Percentiles rank a stretch among this genome's conserved stretches.
phyloP scores from a whole-genome alignment of 1,284 basidiomycete species.

The Microstroma glucosiphilum region DNA sequence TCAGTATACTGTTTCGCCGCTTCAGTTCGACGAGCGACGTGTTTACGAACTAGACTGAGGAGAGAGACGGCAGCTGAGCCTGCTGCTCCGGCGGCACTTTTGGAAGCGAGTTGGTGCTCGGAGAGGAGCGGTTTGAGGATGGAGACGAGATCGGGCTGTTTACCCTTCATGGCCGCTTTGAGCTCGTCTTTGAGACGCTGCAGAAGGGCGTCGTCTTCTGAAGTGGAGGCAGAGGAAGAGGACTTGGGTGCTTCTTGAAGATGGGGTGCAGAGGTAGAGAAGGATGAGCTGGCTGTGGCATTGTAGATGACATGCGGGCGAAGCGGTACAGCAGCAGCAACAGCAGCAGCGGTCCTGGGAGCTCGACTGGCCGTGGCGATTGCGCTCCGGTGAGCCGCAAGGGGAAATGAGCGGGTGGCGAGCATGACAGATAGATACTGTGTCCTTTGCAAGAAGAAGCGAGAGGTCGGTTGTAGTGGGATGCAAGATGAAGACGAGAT shows the following conservation, averaged over 20 bases:
- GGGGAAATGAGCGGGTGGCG: too few relatives aligned
- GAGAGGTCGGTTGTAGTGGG: too few relatives aligned
- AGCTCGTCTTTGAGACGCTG: conserved; percentile 3
- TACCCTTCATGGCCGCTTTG: conserved; percentile 5
- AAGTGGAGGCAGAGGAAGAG: not conserved
- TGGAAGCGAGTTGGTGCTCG: not conserved
- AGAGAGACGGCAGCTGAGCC: not conserved
- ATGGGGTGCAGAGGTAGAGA: not conserved
- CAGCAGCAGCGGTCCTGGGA: too few relatives aligned
- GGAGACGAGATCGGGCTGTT: not conserved
- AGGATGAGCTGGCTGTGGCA: too few relatives aligned
- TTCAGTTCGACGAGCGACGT: not conserved
- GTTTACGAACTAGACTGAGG: not conserved
- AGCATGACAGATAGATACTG: too few relatives aligned
- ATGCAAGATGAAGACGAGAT: too few relatives aligned
- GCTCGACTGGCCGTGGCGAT: too few relatives aligned
- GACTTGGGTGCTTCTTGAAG: not conserved
- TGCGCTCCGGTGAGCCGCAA: too few relatives aligned
- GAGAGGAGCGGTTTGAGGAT: not conserved
- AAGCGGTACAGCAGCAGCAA: too few relatives aligned
- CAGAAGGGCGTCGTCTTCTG: not conserved
- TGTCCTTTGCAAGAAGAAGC: too few relatives aligned
- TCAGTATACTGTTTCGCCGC: not conserved
- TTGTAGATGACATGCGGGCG: too few relatives aligned
- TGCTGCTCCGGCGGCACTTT: not conserved